These are phyloP conservation scores for Neolentinus lepideus DNA, from an alignment of 1,284 basidiomycete species.

Conservation along the genomic window DNA sequence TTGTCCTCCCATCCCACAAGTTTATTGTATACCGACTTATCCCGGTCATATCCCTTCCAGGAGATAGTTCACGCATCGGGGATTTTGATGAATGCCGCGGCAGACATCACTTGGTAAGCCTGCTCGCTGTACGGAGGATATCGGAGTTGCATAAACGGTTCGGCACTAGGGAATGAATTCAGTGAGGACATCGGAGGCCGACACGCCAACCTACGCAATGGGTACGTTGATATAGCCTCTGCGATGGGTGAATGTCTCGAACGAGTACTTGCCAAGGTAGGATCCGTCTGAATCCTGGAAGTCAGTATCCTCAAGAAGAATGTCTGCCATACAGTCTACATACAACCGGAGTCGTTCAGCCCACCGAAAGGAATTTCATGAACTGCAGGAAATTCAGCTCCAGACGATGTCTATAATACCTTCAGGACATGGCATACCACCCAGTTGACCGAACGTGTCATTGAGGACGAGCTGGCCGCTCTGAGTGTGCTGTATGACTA, in stretches of 20 bases:
- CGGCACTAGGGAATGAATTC: conserved; percentile 10
- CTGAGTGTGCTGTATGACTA: conserved; percentile 19
- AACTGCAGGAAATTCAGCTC: conserved; percentile 7
- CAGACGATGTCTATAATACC: neutral
- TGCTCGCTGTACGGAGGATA: conserved; percentile 18
- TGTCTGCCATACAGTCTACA: conserved; percentile 6
- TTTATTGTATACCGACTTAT: too few relatives aligned
- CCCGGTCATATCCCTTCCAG: too few relatives aligned
- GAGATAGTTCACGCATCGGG: neutral
- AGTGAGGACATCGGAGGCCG: neutral
- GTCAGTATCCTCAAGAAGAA: too few relatives aligned
- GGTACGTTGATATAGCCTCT: conserved; percentile 21
- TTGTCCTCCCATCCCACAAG: too few relatives aligned
- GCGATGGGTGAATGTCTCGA: conserved; percentile 24
- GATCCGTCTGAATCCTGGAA: conserved; percentile 17
- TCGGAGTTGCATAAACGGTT: conserved; percentile 12
- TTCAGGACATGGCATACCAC: conserved; percentile 6
- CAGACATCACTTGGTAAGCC: neutral
- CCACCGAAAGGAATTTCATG: conserved; percentile 21
- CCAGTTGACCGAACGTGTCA: conserved; percentile 21
- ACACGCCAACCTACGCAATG: conserved; percentile 10
- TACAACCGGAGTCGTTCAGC: conserved; percentile 22
- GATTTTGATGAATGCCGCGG: neutral
- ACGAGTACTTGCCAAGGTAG: conserved; percentile 20
- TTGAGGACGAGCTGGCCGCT: conserved; percentile 22